Evolutionary conservation across 768 basidiomycete genomes (phyloP), one percentile per base, ranked within the genome.

Genomic region (Panaeolus papilionaceus): DNA sequence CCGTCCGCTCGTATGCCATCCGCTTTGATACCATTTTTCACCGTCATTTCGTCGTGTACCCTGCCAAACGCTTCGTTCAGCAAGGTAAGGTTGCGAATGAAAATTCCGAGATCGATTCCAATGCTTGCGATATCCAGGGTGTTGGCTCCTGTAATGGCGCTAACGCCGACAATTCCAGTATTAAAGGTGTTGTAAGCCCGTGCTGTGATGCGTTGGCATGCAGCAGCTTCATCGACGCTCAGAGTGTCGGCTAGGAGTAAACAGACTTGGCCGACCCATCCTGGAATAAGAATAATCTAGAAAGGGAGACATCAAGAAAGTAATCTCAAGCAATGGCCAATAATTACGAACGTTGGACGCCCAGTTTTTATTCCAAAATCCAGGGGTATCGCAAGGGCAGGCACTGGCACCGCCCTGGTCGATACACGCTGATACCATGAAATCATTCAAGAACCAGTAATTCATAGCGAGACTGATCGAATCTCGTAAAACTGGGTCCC

Each of bases 361-460:
- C 89, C 88, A 89, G 71, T 89, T 89, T 0, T 82, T 83, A 69
- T 89, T 90, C 86, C 87, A 88, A 38, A 72, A 62, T 1, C 71
- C 85, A 9, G 83, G 82, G 2, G 85, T 85, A 5, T 78, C 78
- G 69, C 89, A 91, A 2, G 88, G 86, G 70, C 89, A 90, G 1
- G 76, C 65, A 4, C 74, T 40, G 1, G 79, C 80, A 8, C 88
- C 88, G 16, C 89, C 89, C 2, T 74, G 77, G 67, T 84, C 85
- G 18, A 89, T 72, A 71, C 89, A 91, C 28, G 81, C 80, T 1
- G 76, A 66, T 61, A 83, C 79, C 39, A 80, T 81, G 71, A 87
- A 87, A 69, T 91, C 89, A 66, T 85, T 84, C 12, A 72, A 71
- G 67, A 91, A 90, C 89, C 89, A 91, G 67, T 79, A 85, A 67